Conservation (phyloP, 768 basidiomycete species). For the Amanita subjunquillea region DNA sequence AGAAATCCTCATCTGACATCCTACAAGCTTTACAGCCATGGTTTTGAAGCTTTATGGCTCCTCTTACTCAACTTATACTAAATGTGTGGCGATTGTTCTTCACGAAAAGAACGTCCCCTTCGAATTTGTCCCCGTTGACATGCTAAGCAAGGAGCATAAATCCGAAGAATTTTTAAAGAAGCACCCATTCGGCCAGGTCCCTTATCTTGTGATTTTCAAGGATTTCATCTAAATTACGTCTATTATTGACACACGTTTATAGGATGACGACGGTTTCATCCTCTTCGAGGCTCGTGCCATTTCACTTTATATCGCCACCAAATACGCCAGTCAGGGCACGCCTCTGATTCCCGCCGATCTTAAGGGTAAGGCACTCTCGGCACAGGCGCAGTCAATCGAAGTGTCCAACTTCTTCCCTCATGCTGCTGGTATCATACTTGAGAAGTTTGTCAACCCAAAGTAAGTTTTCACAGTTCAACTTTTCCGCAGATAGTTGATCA, state of each 20-base stretch:
- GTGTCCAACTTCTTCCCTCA: constrained; percentile 39
- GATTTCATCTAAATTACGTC: neutral
- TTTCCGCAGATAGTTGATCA: neutral
- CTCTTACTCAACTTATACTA: constrained; percentile 34
- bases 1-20: neutral
- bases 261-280: constrained; percentile 55
- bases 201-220: neutral
- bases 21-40: constrained; percentile 18
- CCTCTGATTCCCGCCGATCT: constrained; percentile 35
- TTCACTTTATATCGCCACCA: constrained; percentile 44
- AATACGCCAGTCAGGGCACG: constrained; percentile 42
- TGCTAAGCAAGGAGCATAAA: constrained; percentile 32
- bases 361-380: constrained; percentile 32
- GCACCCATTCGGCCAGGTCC: constrained; percentile 45
- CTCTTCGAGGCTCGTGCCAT: constrained; percentile 62
- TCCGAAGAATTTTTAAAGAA: constrained; percentile 17
- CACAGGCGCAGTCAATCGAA: constrained; percentile 46
- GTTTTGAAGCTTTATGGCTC: constrained; percentile 33
- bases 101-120: constrained; percentile 40
- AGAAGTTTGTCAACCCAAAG: constrained; percentile 11
- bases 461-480: constrained; percentile 14
- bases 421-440: constrained; percentile 14
- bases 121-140: constrained; percentile 27
- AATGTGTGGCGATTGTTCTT: constrained; percentile 30
- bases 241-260: neutral